A percentile compares a stretch with the other conserved stretches of the same genome.
phyloP scores from a whole-genome alignment of 805 yeast genomes.

The Metschnikowia arizonensis region DNA sequence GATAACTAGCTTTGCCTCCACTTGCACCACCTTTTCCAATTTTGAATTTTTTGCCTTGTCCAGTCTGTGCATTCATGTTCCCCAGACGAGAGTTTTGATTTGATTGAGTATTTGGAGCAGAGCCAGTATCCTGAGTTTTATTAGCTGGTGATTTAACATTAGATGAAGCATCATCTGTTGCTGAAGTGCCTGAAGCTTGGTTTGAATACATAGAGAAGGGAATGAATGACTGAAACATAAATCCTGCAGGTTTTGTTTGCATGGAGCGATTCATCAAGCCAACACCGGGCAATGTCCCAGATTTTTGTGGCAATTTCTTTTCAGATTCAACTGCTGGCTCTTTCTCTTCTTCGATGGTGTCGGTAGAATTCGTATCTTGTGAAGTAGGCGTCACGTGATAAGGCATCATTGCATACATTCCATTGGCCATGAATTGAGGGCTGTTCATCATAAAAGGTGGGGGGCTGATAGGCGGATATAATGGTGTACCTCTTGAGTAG shows the following conservation, averaged over 20 bases:
- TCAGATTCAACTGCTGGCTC: constrained; percentile 7
- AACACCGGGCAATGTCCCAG: constrained; percentile 24
- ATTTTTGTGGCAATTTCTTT: constrained; percentile 11
- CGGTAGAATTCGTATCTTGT: constrained; percentile 11
- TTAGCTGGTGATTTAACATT: not conserved
- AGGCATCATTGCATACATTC: constrained; percentile 30
- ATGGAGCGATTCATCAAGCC: constrained; percentile 33
- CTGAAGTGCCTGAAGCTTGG: constrained; percentile 9
- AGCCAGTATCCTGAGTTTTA: not conserved
- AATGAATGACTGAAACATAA: constrained; percentile 48
- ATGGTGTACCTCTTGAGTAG: constrained; percentile 30
- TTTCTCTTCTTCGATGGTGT: constrained; percentile 4
- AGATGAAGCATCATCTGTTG: constrained; percentile 2
- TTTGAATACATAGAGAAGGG: constrained; percentile 42
- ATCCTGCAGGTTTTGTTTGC: constrained; percentile 22
- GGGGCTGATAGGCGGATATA: constrained; percentile 33
- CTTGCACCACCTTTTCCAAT: constrained; percentile 13
- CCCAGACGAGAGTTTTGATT: constrained; percentile 3
- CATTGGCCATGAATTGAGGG: constrained; percentile 35
- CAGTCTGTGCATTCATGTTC: not conserved
- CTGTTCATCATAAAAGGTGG: constrained; percentile 40
- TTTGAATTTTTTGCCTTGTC: constrained; percentile 14
- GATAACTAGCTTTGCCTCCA: constrained; percentile 30
- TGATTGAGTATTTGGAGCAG: not conserved
- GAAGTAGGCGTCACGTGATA: constrained; percentile 17